A percentile compares a stretch with the other conserved stretches of the same genome.
phyloP scores from a whole-genome alignment of 164 flowering plant genomes.

The Echeveria elegans region DNA sequence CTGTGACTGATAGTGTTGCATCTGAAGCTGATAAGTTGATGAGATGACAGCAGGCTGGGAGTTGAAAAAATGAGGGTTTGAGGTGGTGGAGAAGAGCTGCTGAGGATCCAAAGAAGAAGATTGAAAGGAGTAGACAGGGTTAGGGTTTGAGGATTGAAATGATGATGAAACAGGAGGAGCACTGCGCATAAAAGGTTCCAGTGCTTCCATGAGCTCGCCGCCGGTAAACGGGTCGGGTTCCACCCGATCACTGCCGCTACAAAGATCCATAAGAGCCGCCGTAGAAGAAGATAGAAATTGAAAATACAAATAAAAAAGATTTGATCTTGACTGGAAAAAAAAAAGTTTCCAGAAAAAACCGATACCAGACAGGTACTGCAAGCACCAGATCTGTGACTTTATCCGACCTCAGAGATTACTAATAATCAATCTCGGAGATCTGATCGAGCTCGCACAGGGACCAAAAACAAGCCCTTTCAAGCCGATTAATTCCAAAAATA shows the following conservation, averaged over 20 bases:
- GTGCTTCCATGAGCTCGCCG: constrained; percentile 87
- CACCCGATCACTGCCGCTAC: constrained; percentile 27
- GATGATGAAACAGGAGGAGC: constrained; percentile 29
- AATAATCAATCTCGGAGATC: constrained; percentile 25
- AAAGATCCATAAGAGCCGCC: constrained; percentile 11
- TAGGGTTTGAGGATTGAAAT: constrained; percentile 6
- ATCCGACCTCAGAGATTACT: constrained; percentile 18
- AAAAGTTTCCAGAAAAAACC: constrained; percentile 1
- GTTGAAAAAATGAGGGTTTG: constrained; percentile 18
- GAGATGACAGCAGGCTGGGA: neutral
- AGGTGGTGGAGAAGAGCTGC: no score
- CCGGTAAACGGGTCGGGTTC: constrained; percentile 24
- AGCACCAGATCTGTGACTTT: constrained; percentile 7
- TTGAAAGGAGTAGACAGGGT: constrained; percentile 12
- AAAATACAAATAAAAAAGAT: constrained; percentile 12
- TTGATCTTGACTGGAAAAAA: constrained; percentile 32
- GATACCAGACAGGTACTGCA: constrained; percentile 22
- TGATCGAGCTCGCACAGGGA: constrained; percentile 34
- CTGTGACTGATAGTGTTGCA: neutral
- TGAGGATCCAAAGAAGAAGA: constrained; percentile 11
- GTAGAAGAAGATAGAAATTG: neutral
- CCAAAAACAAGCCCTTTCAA: constrained; percentile 55
- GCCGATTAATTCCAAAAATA: constrained; percentile 9
- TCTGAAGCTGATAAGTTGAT: neutral
- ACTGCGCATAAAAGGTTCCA: constrained; percentile 83